Evolutionary conservation across 2,329 filamentous ascomycete species (phyloP).

Genomic region (Stemphylium vesicarium): DNA sequence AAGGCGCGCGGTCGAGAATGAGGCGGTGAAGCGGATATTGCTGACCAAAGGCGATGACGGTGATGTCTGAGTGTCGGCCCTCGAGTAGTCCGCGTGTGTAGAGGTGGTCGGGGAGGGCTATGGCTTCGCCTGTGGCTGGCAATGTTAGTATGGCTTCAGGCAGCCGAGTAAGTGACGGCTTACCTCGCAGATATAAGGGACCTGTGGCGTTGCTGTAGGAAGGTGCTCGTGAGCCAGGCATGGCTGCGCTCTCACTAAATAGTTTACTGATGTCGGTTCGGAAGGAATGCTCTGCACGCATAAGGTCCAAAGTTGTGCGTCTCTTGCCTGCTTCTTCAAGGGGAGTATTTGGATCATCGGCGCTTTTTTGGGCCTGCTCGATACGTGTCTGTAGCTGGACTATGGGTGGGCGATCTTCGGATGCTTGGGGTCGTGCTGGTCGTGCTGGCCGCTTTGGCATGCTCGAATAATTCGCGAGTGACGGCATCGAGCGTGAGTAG

Average conservation of each 20-base stretch:
- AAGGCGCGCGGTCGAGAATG: slow-evolving; percentile 62
- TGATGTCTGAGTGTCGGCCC: slow-evolving; percentile 62
- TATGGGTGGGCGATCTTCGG: slow-evolving; percentile 37
- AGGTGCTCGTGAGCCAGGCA: slow-evolving; percentile 49
- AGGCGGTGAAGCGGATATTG: slow-evolving; percentile 61
- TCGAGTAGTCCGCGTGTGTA: slow-evolving; percentile 59
- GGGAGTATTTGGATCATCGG: slow-evolving; percentile 55
- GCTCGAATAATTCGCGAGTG: slow-evolving; percentile 30
- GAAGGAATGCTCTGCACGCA: slow-evolving; percentile 48
- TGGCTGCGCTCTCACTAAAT: slow-evolving; percentile 50
- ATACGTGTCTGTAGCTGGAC: slow-evolving; percentile 45
- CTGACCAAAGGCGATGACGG: slow-evolving; percentile 59
- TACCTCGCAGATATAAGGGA: slow-evolving; percentile 44
- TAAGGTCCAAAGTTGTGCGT: slow-evolving; percentile 35
- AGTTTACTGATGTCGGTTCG: slow-evolving; percentile 54
- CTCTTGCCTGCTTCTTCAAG: slow-evolving; percentile 38
- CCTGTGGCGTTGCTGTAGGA: slow-evolving; percentile 51
- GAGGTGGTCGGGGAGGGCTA: slow-evolving; percentile 58
- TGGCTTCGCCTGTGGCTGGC: slow-evolving; percentile 45
- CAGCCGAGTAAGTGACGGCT: too few relatives aligned
- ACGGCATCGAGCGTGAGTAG: slow-evolving; percentile 39
- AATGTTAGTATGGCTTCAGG: slow-evolving; percentile 19
- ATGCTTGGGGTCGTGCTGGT: slow-evolving; percentile 33
- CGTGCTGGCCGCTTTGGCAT: slow-evolving; percentile 39
- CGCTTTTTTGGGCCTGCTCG: slow-evolving; percentile 55